Base-by-base conservation (phyloP, 1,284 basidiomycete genomes). In the Pseudozyma pruni region DNA sequence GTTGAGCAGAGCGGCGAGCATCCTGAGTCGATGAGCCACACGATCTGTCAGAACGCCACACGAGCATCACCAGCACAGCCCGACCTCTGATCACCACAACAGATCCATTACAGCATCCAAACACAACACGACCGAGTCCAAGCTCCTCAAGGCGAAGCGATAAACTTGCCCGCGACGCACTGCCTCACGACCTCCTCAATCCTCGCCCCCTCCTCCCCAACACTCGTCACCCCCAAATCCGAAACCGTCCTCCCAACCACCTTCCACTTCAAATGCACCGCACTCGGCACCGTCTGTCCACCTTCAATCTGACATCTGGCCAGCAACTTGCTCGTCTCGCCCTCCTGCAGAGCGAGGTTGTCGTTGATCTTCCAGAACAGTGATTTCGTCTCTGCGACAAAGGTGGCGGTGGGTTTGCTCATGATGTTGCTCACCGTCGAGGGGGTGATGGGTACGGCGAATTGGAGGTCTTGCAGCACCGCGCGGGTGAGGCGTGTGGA, bases 341-440 rank as follows among this genome's bases (percentile, higher is more conserved):
- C 9, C 4, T 9, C 34, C 4, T 22, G 17, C 1, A 75, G 43
- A 0, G 75, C 44, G 1, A 83, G 49, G n/a, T 22, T 43, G 2
- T 81, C 67, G 5, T 78, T 81, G 27, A 84, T 58, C 37, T 82
- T 79, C 84, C 85, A 86, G 2, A 77, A 72, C 66, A 86, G 80
- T 8, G 77, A 72, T 34, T 83, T 78, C 2, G 78, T 76, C 8
- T 83, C 75, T 0, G 81, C 66, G 2, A 77, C 73, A 78, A 84
- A 86, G 1, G 76, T 76, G 1, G 84, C 85, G 0, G 83, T 72
- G 0, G 86, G 86, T 72, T 86, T 87, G 13, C 85, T 83, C 75
- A 86, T 86, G n/a, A 85, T 84, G 42, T 82, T 84, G 20, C 59
- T 72, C 13, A 86, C 83, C 2, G 73, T 78, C n/a, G 81, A 78